Base-by-base conservation (phyloP, 768 basidiomycete species). In the Agrocybe pediades region DNA sequence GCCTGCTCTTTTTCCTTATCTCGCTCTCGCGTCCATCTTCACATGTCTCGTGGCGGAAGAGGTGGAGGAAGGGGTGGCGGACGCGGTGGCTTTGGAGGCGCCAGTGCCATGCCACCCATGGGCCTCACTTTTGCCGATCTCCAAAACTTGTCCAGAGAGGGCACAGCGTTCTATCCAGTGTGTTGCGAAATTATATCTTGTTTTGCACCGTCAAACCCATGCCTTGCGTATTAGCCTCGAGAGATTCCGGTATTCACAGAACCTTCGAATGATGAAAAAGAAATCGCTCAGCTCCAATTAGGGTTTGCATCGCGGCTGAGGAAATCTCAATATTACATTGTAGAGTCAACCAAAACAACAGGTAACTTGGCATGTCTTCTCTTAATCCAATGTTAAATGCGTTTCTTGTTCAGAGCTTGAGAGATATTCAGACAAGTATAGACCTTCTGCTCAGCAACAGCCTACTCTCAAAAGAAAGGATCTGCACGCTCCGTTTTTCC, bases 371-470 rank as follows among this genome's bases (percentile, higher is more conserved):
- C 20, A 24, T 44, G 26, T 53, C 17, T n/a, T 3, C 25, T 33
- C 30, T 42, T 17, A 44, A n/a, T n/a, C n/a, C n/a, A n/a, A n/a
- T n/a, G n/a, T n/a, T n/a, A n/a, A n/a, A n/a, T n/a, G n/a, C 21
- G n/a, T 43, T 45, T 8, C 5, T n/a, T 13, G 36, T 56, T 21
- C 60, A 90, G 92, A 91, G 40, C 71, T 93, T 3, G 83, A 87
- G 40, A 84, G 88, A 24, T 94, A 92, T 66, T 91, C 90, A 16
- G 92, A 94, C 70, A 90, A 89, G 69, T 92, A 92, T 66, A 80
- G 86, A 6, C 83, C 86, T 2, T 84, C 84, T 7, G 67, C 74
- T 6, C 63, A 77, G 6, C 77, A 80, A 1, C 85, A 85, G 52
- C 88, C 90, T 9, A 74, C 80, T 33, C 74, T 94, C 54, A 88